Evolutionary conservation across 2,329 filamentous ascomycete species (phyloP).

Genomic region (Pyrenophora tritici-repentis): DNA sequence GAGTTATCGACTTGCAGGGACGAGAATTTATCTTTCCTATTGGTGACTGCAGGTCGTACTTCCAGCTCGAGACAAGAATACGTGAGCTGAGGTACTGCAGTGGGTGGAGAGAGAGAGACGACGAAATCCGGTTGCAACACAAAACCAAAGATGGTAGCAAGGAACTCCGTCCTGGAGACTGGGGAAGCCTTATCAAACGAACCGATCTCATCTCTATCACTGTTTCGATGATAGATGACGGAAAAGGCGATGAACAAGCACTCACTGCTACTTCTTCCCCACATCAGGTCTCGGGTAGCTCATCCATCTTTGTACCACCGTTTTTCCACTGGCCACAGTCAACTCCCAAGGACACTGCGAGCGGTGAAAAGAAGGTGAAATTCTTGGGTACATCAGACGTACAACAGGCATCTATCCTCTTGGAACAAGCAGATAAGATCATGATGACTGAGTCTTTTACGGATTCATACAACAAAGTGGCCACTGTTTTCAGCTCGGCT

Average conservation of each 20-base stretch:
- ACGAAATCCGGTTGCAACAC: constrained; percentile 16
- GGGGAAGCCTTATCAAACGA: constrained; percentile 25
- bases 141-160: constrained; percentile 2
- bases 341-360: neutral
- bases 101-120: neutral
- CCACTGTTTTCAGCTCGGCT: constrained; percentile 31
- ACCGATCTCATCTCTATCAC: constrained; percentile 29
- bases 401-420: constrained; percentile 12
- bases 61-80: constrained; percentile 38
- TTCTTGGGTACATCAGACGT: neutral
- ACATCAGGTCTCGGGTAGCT: too few relatives aligned
- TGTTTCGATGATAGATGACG: constrained; percentile 12
- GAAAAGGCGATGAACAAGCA: neutral
- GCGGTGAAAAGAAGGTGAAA: neutral
- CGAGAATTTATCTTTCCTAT: constrained; percentile 28
- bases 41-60: constrained; percentile 33
- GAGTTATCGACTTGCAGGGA: constrained; percentile 28
- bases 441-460: constrained; percentile 25
- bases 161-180: constrained; percentile 23
- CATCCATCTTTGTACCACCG: constrained; percentile 18
- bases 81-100: constrained; percentile 21
- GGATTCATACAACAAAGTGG: constrained; percentile 16
- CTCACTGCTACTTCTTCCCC: neutral
- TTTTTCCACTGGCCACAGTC: constrained; percentile 38
- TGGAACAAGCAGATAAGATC: constrained; percentile 33